These are phyloP conservation scores for Dictyostelium purpureum DNA, from an alignment of 78 protist species.

Conservation along the genomic window DNA sequence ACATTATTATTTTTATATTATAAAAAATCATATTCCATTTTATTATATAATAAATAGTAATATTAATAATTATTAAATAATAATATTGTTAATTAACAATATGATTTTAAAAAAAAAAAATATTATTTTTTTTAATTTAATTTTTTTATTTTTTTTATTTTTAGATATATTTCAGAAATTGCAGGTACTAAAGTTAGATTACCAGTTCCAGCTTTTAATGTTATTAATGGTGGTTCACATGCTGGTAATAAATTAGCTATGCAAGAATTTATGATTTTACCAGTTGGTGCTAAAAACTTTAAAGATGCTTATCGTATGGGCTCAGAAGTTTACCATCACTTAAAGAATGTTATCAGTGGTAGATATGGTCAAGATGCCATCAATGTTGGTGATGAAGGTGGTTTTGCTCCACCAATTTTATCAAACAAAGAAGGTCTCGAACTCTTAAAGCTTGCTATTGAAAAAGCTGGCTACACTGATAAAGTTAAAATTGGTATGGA, in stretches of 20 bases:
- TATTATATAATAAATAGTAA: too few relatives aligned
- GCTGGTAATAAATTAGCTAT: slow-evolving; percentile 98
- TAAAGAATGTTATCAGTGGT: slow-evolving; percentile 91
- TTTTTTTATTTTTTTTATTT: too few relatives aligned
- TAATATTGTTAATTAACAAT: too few relatives aligned
- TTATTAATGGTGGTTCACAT: slow-evolving; percentile 99
- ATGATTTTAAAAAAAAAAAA: too few relatives aligned
- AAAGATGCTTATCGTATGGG: slow-evolving; percentile 96
- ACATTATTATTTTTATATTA: too few relatives aligned
- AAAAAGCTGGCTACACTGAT: slow-evolving; percentile 97
- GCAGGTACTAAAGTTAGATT: slow-evolving; percentile 84
- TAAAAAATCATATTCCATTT: too few relatives aligned
- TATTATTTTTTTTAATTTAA: too few relatives aligned
- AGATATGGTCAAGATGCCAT: slow-evolving; percentile 90
- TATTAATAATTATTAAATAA: too few relatives aligned
- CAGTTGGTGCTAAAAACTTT: slow-evolving; percentile 94
- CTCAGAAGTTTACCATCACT: slow-evolving; percentile 97
- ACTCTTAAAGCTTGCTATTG: slow-evolving; percentile 95
- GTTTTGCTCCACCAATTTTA: slow-evolving; percentile 98
- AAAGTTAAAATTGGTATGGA: slow-evolving; percentile 94
- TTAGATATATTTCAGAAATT: slow-evolving; percentile 49
- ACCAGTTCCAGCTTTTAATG: slow-evolving; percentile 99
- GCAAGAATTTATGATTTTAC: slow-evolving; percentile 99
- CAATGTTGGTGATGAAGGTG: slow-evolving; percentile 99
- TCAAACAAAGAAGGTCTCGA: slow-evolving; percentile 96